Evolutionary conservation across 2,329 filamentous ascomycete species (phyloP).

Genomic region (Cercospora sojina): DNA sequence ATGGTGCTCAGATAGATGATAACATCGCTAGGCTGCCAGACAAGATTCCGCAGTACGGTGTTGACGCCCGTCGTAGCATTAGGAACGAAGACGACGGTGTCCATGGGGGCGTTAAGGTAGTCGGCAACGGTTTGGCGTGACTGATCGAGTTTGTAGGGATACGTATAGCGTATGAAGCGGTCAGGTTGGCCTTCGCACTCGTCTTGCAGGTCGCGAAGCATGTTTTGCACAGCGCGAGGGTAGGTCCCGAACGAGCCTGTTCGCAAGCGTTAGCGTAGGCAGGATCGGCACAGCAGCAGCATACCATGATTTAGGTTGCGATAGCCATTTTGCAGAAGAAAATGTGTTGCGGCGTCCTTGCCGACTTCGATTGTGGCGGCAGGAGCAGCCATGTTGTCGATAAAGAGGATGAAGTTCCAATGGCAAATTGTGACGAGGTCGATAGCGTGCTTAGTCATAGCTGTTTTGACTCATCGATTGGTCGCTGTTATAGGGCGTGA

Average conservation of each 20-base stretch:
- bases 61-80: constrained; percentile 81
- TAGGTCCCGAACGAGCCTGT: constrained; percentile 77
- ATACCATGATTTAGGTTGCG: constrained; percentile 77
- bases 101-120: constrained; percentile 63
- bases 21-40: constrained; percentile 68
- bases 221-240: constrained; percentile 61
- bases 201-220: constrained; percentile 65
- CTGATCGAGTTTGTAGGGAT: constrained; percentile 61
- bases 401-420: neutral
- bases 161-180: constrained; percentile 69
- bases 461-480: neutral
- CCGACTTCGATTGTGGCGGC: constrained; percentile 35
- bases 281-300: constrained; percentile 9
- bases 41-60: constrained; percentile 73
- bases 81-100: constrained; percentile 71
- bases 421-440: neutral
- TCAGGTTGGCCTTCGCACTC: constrained; percentile 69
- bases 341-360: constrained; percentile 57
- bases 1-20: constrained; percentile 77
- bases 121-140: constrained; percentile 64
- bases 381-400: neutral
- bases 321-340: constrained; percentile 67
- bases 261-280: neutral
- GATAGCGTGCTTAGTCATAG: neutral
- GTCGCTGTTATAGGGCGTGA: neutral